Evolutionary conservation across 371 early-diverging fungal genomes (phyloP).

Genomic region (Mucor mucedo): DNA sequence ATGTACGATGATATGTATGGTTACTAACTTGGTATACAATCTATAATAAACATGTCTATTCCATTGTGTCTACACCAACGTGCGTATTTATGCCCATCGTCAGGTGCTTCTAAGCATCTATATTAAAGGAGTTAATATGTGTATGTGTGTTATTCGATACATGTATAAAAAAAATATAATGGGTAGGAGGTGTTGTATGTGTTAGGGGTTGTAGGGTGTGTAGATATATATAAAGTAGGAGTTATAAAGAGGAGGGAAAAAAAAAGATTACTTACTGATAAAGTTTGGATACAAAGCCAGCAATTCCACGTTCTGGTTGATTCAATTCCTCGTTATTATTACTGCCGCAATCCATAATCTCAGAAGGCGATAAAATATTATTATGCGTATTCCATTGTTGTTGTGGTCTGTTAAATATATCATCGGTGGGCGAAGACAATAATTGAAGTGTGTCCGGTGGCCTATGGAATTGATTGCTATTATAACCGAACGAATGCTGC

Average conservation of each 20-base stretch:
- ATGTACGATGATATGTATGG: not conserved
- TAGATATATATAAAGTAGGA: not conserved
- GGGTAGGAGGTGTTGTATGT: conserved; percentile 4
- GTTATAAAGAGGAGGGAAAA: conserved; percentile 2
- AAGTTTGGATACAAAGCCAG: conserved; percentile 47
- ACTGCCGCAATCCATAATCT: not conserved
- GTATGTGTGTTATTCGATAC: not conserved
- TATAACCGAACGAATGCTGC: not conserved
- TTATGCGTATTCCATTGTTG: conserved; percentile 2
- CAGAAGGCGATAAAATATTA: not conserved
- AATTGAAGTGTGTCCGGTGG: not conserved
- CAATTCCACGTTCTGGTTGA: conserved; percentile 37
- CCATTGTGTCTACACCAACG: conserved; percentile 46
- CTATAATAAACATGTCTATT: conserved; percentile 48
- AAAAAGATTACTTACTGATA: conserved; percentile 33
- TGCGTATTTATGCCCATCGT: conserved; percentile 44
- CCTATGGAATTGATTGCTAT: conserved; percentile 1
- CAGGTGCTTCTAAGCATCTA: conserved; percentile 42
- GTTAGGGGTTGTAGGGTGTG: not conserved
- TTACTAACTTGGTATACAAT: conserved; percentile 42
- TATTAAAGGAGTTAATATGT: conserved; percentile 5
- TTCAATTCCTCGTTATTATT: conserved; percentile 9
- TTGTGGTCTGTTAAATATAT: conserved; percentile 2
- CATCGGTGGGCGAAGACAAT: not conserved
- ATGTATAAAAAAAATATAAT: not conserved